A percentile compares a stretch with the other conserved stretches of the same genome.
Conservation (phyloP, 352 stramenopile species). For the Blastocystis sp. region DNA sequence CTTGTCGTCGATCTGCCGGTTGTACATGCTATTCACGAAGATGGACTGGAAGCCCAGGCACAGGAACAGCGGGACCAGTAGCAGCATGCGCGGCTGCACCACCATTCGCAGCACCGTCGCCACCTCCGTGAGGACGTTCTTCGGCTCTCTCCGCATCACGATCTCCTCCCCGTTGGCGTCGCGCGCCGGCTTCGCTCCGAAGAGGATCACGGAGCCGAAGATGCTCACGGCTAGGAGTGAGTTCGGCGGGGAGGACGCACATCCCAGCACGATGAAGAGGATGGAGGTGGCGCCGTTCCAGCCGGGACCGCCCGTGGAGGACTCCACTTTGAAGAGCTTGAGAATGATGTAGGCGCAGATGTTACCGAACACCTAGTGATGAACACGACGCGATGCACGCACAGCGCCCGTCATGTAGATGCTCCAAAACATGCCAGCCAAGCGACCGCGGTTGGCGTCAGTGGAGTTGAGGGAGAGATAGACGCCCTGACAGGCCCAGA, state of each 20-base stretch:
- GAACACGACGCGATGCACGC: not conserved
- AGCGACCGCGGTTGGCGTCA: slow-evolving; percentile 46
- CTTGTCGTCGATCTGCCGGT: slow-evolving; percentile 61
- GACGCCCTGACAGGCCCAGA: slow-evolving; percentile 66
- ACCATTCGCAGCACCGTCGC: slow-evolving; percentile 13
- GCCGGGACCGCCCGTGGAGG: slow-evolving; percentile 2
- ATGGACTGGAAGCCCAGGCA: slow-evolving; percentile 67
- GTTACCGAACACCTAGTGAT: slow-evolving; percentile 53
- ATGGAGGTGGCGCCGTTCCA: slow-evolving; percentile 64
- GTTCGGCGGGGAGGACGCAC: not conserved
- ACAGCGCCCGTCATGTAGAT: slow-evolving; percentile 68
- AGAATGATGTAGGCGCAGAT: slow-evolving; percentile 37
- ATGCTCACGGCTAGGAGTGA: slow-evolving; percentile 54
- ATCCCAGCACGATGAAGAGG: slow-evolving; percentile 53
- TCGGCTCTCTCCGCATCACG: not conserved
- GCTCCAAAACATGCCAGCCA: slow-evolving; percentile 66
- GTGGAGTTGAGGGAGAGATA: slow-evolving; percentile 63
- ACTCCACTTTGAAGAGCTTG: slow-evolving; percentile 15
- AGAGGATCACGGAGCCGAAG: slow-evolving; percentile 39
- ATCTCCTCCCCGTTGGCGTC: not conserved
- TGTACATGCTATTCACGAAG: slow-evolving; percentile 69
- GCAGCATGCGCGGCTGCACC: slow-evolving; percentile 6
- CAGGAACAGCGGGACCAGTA: slow-evolving; percentile 22
- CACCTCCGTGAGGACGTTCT: slow-evolving; percentile 11
- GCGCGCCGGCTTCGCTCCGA: slow-evolving; percentile 19